A percentile compares a stretch with the other conserved stretches of the same genome.
These are phyloP conservation scores for Saccharomycopsis babjevae DNA, from an alignment of 805 yeast species.

Conservation along the genomic window DNA sequence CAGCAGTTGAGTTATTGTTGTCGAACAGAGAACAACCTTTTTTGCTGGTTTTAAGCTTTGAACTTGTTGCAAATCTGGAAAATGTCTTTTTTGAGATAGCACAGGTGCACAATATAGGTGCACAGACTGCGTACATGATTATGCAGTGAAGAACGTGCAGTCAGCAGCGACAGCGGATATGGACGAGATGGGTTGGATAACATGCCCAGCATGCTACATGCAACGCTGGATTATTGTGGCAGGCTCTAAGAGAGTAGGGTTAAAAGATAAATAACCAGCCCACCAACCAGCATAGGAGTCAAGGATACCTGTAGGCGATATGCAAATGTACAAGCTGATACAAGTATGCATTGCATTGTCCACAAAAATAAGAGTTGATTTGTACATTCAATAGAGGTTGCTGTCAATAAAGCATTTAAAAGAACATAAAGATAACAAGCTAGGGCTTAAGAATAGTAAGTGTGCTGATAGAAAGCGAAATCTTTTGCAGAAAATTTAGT, in stretches of 20 bases:
- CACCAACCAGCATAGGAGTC: no score
- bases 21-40: not conserved
- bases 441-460: no score
- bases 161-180: not conserved
- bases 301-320: not conserved
- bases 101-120: not conserved
- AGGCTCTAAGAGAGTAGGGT: no score
- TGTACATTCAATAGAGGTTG: not conserved
- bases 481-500: no score
- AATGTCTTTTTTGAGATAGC: not conserved
- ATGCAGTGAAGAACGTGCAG: not conserved
- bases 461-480: no score
- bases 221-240: no score
- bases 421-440: no score
- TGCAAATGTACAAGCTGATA: not conserved
- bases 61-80: constrained; percentile 1
- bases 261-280: no score
- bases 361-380: not conserved
- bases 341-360: not conserved
- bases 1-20: not conserved
- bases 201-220: not conserved
- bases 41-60: not conserved
- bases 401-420: not conserved
- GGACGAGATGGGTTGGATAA: not conserved
- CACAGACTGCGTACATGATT: not conserved